Evolutionary conservation across 805 yeast species (phyloP).

Genomic region (Metschnikowia lunata): DNA sequence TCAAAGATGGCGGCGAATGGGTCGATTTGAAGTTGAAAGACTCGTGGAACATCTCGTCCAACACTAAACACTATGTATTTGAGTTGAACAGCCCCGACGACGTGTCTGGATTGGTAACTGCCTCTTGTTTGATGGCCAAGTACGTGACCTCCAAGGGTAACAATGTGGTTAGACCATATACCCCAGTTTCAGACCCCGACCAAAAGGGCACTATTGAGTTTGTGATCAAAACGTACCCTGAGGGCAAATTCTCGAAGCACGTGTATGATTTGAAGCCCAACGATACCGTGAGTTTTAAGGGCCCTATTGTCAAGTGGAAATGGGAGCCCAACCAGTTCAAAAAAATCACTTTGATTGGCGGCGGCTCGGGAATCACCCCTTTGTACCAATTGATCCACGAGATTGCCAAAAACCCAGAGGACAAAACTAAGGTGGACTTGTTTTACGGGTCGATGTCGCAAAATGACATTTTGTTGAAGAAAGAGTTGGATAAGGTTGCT

Average conservation of each 20-base stretch:
- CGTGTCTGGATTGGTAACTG: conserved; percentile 70
- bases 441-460: conserved; percentile 76
- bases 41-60: conserved; percentile 48
- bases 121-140: conserved; percentile 79
- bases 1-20: conserved; percentile 67
- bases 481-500: conserved; percentile 69
- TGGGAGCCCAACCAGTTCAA: conserved; percentile 85
- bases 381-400: conserved; percentile 80
- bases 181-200: conserved; percentile 74
- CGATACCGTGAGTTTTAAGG: conserved; percentile 87
- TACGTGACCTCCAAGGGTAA: conserved; percentile 78
- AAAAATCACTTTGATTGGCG: conserved; percentile 80
- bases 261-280: conserved; percentile 63
- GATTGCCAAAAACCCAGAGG: conserved; percentile 73
- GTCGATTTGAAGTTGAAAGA: conserved; percentile 58
- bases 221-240: conserved; percentile 77
- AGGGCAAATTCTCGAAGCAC: conserved; percentile 80
- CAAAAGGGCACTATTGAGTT: conserved; percentile 73
- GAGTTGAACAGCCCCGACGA: conserved; percentile 63
- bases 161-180: conserved; percentile 83
- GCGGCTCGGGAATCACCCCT: conserved; percentile 97
- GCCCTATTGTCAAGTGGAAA: conserved; percentile 88
- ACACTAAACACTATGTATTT: conserved; percentile 67
- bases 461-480: conserved; percentile 75
- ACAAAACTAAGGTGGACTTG: conserved; percentile 83